Conservation (phyloP, 306 rosid genomes). For the Dicorynia guianensis region DNA sequence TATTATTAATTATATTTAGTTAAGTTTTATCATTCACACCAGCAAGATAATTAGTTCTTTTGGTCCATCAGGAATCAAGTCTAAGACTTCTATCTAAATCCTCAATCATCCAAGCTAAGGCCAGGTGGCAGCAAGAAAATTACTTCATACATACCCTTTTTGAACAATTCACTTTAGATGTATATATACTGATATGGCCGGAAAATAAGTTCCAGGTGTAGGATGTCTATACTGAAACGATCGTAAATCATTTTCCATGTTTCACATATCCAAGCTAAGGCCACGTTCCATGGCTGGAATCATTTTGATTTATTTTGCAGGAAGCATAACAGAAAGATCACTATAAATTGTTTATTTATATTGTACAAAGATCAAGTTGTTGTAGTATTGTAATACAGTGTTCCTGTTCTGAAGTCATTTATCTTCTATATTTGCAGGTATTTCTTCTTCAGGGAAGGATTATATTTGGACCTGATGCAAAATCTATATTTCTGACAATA, state of each 20-base stretch:
- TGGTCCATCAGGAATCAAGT: too few relatives aligned
- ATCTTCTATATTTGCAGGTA: conserved; percentile 57
- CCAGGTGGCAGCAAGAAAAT: not conserved
- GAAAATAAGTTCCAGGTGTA: not conserved
- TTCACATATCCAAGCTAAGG: too few relatives aligned
- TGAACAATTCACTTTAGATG: not conserved
- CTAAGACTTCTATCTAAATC: too few relatives aligned
- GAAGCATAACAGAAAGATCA: not conserved
- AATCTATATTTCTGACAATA: conserved; percentile 69
- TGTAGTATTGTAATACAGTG: not conserved
- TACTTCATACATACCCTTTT: not conserved
- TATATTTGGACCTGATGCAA: conserved; percentile 91
- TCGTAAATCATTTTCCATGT: conserved; percentile 2
- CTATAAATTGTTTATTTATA: not conserved
- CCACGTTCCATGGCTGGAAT: not conserved
- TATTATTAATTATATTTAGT: not conserved
- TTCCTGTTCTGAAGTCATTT: conserved; percentile 15
- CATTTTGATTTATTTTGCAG: not conserved
- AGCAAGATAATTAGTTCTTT: not conserved
- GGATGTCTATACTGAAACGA: not conserved
- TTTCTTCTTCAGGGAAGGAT: conserved; percentile 86
- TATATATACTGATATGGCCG: not conserved
- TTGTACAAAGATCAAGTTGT: not conserved
- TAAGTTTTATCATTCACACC: not conserved
- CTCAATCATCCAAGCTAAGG: too few relatives aligned